Evolutionary conservation across 441 rosid genomes (phyloP).

Genomic region (Aleurites moluccanus): DNA sequence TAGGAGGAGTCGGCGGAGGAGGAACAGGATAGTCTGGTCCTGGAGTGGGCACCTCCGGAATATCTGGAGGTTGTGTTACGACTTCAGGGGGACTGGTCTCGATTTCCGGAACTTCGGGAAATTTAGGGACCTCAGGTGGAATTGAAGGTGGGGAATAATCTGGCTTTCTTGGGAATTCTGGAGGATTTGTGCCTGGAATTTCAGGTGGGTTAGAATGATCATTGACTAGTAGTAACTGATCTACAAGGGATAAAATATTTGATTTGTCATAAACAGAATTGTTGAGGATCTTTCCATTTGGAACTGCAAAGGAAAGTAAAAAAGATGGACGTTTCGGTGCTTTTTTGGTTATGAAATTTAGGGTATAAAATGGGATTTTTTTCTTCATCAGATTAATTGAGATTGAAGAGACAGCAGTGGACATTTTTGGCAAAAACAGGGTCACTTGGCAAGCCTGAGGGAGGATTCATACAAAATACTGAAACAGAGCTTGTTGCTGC

Average conservation of each 20-base stretch:
- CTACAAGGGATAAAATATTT: not conserved
- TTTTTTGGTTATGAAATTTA: not conserved
- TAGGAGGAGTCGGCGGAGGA: not conserved
- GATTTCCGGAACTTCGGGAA: constrained; percentile 5
- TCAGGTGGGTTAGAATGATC: not conserved
- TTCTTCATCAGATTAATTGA: constrained; percentile 12
- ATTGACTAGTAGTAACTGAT: not conserved
- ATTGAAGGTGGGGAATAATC: constrained; percentile 10
- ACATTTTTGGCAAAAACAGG: not conserved
- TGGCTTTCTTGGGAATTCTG: constrained; percentile 20
- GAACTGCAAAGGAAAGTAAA: not conserved
- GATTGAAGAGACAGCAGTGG: not conserved
- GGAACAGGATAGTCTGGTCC: constrained; percentile 14
- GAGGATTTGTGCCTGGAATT: constrained; percentile 19
- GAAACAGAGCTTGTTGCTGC: not conserved
- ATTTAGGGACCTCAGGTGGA: constrained; percentile 26
- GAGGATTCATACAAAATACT: not conserved
- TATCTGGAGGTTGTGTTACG: not conserved
- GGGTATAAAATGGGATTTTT: not conserved
- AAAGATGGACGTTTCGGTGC: constrained; percentile 3
- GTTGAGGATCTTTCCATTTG: not conserved
- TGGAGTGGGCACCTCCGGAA: constrained; percentile 6
- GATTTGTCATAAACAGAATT: not conserved
- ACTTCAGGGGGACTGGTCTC: constrained; percentile 20
- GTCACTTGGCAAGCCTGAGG: not conserved